Evolutionary conservation across 1,139 yeast species (phyloP).

Genomic region (Magnusiomyces suaveolens): DNA sequence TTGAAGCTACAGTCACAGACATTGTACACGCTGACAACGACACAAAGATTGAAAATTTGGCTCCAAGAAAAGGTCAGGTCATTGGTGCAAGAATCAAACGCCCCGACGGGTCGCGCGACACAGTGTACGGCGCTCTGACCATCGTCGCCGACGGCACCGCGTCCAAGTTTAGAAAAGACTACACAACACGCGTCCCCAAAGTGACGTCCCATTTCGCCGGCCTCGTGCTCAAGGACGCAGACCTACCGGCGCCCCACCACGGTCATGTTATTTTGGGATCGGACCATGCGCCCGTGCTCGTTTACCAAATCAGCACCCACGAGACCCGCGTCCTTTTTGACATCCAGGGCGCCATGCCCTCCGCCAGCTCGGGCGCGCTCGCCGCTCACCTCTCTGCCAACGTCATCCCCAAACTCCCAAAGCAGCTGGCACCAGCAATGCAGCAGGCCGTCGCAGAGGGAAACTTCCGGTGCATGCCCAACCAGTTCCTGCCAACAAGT

Average conservation of each 20-base stretch:
- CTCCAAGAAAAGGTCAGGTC: constrained; percentile 36
- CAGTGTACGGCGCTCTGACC: constrained; percentile 53
- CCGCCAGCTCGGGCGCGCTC: constrained; percentile 48
- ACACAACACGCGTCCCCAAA: constrained; percentile 49
- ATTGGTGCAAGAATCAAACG: constrained; percentile 49
- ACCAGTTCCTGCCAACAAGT: constrained; percentile 77
- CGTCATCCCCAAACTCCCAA: constrained; percentile 66
- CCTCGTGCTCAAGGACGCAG: constrained; percentile 60
- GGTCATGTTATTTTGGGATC: constrained; percentile 86
- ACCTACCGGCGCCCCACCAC: constrained; percentile 58
- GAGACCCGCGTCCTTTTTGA: constrained; percentile 90
- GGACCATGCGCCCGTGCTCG: constrained; percentile 69
- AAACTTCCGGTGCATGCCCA: constrained; percentile 79
- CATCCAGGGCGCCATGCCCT: constrained; percentile 69
- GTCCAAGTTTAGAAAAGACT: constrained; percentile 77
- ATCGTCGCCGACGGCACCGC: constrained; percentile 90
- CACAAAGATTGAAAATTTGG: constrained; percentile 31
- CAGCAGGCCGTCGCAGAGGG: constrained; percentile 41
- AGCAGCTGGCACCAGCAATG: constrained; percentile 55
- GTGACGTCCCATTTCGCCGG: constrained; percentile 86
- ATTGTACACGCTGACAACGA: constrained; percentile 47
- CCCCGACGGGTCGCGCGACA: constrained; percentile 8
- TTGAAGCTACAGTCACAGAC: constrained; percentile 73
- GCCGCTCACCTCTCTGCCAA: constrained; percentile 47
- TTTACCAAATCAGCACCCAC: constrained; percentile 73